A percentile compares a stretch with the other conserved stretches of the same genome.
These are phyloP conservation scores for Quercus tomentella DNA, from an alignment of 331 rosid genomes.

Conservation along the genomic window DNA sequence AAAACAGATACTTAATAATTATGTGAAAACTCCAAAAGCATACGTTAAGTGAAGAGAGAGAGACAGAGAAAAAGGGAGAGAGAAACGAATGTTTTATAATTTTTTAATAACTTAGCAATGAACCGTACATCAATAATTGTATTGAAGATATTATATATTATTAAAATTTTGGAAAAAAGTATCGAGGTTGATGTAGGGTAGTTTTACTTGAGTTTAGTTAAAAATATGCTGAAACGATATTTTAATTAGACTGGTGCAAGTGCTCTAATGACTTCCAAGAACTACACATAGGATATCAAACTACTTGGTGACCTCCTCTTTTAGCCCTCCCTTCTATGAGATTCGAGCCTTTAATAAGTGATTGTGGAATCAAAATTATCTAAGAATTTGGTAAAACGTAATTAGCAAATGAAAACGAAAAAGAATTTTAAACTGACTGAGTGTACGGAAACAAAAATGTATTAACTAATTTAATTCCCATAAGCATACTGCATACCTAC, in stretches of 20 bases:
- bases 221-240: background rate
- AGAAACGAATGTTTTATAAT: no score
- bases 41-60: no score
- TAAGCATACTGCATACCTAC: conserved; percentile 20
- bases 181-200: no score
- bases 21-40: no score
- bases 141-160: no score
- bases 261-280: no score
- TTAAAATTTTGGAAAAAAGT: no score
- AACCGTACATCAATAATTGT: no score
- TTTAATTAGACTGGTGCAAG: background rate
- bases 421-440: background rate
- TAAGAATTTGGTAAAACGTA: background rate
- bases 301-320: background rate
- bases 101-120: no score
- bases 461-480: background rate
- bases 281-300: background rate
- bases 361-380: background rate
- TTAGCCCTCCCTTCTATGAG: background rate
- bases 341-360: background rate
- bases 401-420: background rate
- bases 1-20: no score
- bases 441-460: conserved; percentile 16
- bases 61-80: no score
- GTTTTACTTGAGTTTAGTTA: no score